A percentile compares a stretch with the other conserved stretches of the same genome.
Conservation (phyloP, 305 asterid genomes). For the Fraxinus platypoda region DNA sequence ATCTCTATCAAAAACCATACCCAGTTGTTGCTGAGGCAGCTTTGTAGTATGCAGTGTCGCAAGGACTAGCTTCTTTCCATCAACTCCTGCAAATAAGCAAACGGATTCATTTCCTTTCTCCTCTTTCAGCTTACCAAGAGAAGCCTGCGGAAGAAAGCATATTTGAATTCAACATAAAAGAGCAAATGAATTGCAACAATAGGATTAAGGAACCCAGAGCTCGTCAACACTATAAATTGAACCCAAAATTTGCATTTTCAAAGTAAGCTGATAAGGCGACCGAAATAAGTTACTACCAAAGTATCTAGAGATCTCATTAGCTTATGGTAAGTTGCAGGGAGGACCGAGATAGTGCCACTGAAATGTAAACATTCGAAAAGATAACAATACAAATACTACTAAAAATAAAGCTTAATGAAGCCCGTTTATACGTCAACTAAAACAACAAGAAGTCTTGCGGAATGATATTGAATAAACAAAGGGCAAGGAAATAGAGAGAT, state of each 20-base stretch:
- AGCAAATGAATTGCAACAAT: background rate
- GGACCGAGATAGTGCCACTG: background rate
- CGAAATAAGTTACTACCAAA: background rate
- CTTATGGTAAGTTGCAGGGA: background rate
- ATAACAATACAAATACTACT: background rate
- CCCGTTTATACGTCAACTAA: too few relatives aligned
- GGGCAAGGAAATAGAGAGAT: too few relatives aligned
- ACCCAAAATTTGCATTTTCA: background rate
- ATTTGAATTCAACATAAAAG: background rate
- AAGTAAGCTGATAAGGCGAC: background rate
- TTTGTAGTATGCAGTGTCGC: constrained; percentile 39
- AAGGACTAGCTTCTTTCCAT: constrained; percentile 40
- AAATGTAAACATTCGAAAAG: too few relatives aligned
- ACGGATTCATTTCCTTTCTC: constrained; percentile 32
- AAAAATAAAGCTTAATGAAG: too few relatives aligned
- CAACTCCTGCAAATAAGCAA: constrained; percentile 27
- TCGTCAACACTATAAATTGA: background rate
- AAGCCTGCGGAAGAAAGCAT: constrained; percentile 27
- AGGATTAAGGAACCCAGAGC: background rate
- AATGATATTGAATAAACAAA: too few relatives aligned
- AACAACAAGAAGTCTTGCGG: too few relatives aligned
- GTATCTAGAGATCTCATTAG: background rate
- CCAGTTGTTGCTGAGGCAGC: constrained; percentile 49
- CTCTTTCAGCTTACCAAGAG: constrained; percentile 38
- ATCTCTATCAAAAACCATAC: background rate